Conservation (phyloP, 352 stramenopile genomes). For the Phytophthora melonis region DNA sequence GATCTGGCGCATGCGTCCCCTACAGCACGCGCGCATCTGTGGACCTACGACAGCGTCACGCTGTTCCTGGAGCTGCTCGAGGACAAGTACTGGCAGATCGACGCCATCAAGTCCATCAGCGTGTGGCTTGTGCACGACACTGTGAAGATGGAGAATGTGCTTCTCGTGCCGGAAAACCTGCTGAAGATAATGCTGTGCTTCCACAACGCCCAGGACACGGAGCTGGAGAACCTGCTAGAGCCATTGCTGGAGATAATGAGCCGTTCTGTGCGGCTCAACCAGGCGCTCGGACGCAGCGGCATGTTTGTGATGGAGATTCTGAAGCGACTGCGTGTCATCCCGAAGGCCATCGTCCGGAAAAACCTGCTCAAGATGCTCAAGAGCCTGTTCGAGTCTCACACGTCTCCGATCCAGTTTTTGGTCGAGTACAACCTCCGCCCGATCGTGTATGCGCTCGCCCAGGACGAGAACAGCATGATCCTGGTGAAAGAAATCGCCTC, state of each 20-base stretch:
- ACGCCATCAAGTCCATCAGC: constrained; percentile 90
- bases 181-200: constrained; percentile 82
- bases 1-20: constrained; percentile 92
- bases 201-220: constrained; percentile 66
- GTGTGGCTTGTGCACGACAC: constrained; percentile 88
- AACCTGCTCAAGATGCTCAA: constrained; percentile 95
- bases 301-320: constrained; percentile 91
- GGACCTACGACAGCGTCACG: constrained; percentile 78
- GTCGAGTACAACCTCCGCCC: constrained; percentile 91
- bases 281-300: constrained; percentile 84
- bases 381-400: constrained; percentile 89
- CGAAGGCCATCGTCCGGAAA: constrained; percentile 92
- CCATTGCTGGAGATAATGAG: constrained; percentile 83
- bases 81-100: constrained; percentile 92
- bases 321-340: constrained; percentile 73
- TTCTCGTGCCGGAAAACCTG: constrained; percentile 72
- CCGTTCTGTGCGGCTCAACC: constrained; percentile 80
- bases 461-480: constrained; percentile 92
- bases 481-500: constrained; percentile 91
- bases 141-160: constrained; percentile 83
- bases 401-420: constrained; percentile 85
- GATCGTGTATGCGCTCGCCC: constrained; percentile 77
- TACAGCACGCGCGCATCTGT: constrained; percentile 86
- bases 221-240: constrained; percentile 85
- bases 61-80: constrained; percentile 91